Evolutionary conservation across 257 asterid genomes (phyloP), one percentile per base, ranked within the genome.

Genomic region (Mitragyna speciosa): DNA sequence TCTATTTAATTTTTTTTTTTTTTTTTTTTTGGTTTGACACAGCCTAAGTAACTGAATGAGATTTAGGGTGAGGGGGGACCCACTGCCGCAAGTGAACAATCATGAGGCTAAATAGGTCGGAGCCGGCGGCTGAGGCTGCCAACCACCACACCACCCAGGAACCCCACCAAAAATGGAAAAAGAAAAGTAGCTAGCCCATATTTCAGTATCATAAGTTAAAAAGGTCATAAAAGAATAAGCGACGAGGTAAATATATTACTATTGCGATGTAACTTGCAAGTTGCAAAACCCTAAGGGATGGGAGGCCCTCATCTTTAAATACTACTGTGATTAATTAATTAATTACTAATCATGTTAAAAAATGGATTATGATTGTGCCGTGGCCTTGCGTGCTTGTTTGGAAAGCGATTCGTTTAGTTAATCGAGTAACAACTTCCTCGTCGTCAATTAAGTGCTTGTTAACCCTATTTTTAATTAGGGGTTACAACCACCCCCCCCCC

Each of bases 71-170:
- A 3, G 9, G 9, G 36, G 66, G 90, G 88, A 76, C 86, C 88
- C 84, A 59, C 43, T 59, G 76, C 83, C 80, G 79, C 84, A 83
- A 80, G 83, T 47, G 85, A 63, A 76, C 45, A 73, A n/a, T n/a
- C 81, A 75, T 69, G 88, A 84, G 81, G 75, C 81, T 74, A 66
- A 81, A 82, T 76, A 78, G 83, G 89, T 36, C 41, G 41, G 41
- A 36, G 86, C 85, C 87, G 68, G n/a, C 22, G 56, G 68, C 77
- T 16, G 16, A 4, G 47, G 86, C 90, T 84, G 87, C 88, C 90
- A 88, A 86, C 89, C 47, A 79, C 84, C 86, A 79, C 88, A 5
- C 28, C 64, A 56, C 64, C 64, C 4, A 36, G 41, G 24, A n/a
- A n/a, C n/a, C 2, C 80, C 74, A 33, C 63, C 63, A 85, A 74